phyloP scores from a whole-genome alignment of 768 basidiomycete genomes.

The Lactarius hengduanensis region DNA sequence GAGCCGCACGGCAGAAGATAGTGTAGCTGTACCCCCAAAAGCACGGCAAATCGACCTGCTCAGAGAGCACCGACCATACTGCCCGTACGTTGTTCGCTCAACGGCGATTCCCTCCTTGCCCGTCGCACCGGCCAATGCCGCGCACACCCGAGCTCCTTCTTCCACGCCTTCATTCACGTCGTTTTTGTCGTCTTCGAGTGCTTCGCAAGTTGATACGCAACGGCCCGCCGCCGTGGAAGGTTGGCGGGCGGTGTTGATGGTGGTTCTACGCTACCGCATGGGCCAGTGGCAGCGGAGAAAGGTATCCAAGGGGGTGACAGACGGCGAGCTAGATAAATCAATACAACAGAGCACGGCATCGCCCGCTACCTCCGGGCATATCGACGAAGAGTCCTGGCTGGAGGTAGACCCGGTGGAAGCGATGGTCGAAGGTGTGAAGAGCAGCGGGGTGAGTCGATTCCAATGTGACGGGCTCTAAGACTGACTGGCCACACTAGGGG shows the following conservation, averaged over 20 bases:
- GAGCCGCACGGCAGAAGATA: slow-evolving; percentile 17
- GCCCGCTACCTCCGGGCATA: slow-evolving; percentile 37
- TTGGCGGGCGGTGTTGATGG: slow-evolving; percentile 75
- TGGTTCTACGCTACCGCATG: slow-evolving; percentile 65
- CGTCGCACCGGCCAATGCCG: slow-evolving; percentile 24
- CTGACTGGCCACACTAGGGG: slow-evolving; percentile 43
- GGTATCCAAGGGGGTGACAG: slow-evolving; percentile 24
- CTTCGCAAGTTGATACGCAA: slow-evolving; percentile 36
- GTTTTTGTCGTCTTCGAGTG: slow-evolving; percentile 30
- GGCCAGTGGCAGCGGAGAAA: slow-evolving; percentile 52
- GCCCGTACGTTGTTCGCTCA: slow-evolving; percentile 77
- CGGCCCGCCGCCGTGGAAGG: slow-evolving; percentile 54
- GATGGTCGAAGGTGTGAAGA: slow-evolving; percentile 78
- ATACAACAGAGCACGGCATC: slow-evolving; percentile 9
- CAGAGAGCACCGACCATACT: slow-evolving; percentile 82
- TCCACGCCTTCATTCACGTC: slow-evolving; percentile 34
- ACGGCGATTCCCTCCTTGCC: slow-evolving; percentile 61
- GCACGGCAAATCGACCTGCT: slow-evolving; percentile 65
- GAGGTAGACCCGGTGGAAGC: slow-evolving; percentile 56
- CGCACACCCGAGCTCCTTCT: slow-evolving; percentile 17
- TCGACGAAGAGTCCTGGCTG: slow-evolving; percentile 30
- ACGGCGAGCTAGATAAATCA: slow-evolving; percentile 12
- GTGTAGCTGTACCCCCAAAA: slow-evolving; percentile 29
- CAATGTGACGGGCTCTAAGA: slow-evolving; percentile 6
- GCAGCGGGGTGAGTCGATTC: slow-evolving; percentile 51